Percentiles rank a stretch among this genome's conserved stretches.
Evolutionary conservation across 805 yeast species (phyloP).

Genomic region (Schwanniomyces vanrijiae): DNA sequence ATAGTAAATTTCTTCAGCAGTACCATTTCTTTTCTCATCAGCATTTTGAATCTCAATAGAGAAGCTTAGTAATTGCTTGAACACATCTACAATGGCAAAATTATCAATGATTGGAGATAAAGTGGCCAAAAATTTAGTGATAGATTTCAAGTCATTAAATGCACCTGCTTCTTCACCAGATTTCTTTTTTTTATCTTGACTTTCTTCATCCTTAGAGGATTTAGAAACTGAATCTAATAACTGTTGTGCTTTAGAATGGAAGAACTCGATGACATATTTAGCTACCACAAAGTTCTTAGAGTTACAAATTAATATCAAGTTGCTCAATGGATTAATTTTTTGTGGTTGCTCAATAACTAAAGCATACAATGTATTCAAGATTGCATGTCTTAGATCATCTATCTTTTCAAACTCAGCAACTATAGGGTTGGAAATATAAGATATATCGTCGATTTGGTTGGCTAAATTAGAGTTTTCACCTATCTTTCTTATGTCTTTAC

Average conservation of each 20-base stretch:
- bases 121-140: slow-evolving; percentile 67
- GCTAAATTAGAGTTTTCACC: slow-evolving; percentile 43
- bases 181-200: slow-evolving; percentile 14
- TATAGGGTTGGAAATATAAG: slow-evolving; percentile 66
- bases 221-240: slow-evolving; percentile 39
- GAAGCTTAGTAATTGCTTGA: slow-evolving; percentile 51
- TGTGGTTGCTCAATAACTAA: slow-evolving; percentile 88
- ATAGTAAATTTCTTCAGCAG: slow-evolving; percentile 69
- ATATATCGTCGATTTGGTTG: slow-evolving; percentile 50
- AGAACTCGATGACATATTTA: slow-evolving; percentile 63
- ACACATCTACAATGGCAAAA: slow-evolving; percentile 37
- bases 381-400: slow-evolving; percentile 55
- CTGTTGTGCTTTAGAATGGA: slow-evolving; percentile 63
- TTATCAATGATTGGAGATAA: slow-evolving; percentile 63
- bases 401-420: slow-evolving; percentile 64
- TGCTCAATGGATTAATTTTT: slow-evolving; percentile 71
- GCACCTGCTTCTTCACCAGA: slow-evolving; percentile 46
- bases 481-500: slow-evolving; percentile 44
- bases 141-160: slow-evolving; percentile 70
- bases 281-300: slow-evolving; percentile 66
- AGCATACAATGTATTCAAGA: slow-evolving; percentile 65
- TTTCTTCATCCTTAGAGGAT: slow-evolving; percentile 10
- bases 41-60: slow-evolving; percentile 56
- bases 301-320: slow-evolving; percentile 65
- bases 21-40: slow-evolving; percentile 43